Base-by-base conservation (phyloP, 1,284 basidiomycete species). In the Naganishia liquefaciens region DNA sequence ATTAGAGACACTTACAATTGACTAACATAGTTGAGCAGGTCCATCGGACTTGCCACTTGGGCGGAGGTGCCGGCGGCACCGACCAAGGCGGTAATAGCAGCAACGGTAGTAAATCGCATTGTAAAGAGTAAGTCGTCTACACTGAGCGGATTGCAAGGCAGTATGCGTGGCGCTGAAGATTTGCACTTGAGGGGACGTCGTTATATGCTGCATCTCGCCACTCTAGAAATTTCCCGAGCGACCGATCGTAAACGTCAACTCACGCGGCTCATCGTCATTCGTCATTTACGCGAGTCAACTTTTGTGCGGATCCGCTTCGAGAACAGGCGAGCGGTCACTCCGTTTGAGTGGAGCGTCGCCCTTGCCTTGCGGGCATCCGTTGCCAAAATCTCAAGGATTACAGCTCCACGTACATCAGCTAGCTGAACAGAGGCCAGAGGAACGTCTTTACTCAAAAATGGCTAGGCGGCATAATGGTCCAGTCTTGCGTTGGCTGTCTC, bases 31-130 rank as follows among this genome's bases (percentile, higher is more conserved):
- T 64, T 50, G 46, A 67, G 27, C 5, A 61, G 28, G 37, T 58
- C 55, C 30, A 58, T 43, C 21, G 66, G 50, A n/a, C 50, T 52
- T 21, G 49, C 47, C 23, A 61, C 25, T 7, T 62, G 54, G 17
- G 62, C 55, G 33, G 66, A 60, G 10, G 54, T 50, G 2, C 50
- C 62, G 42, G 54, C 57, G 50, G 65, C 66, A 15, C 51, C 43
- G 25, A 52, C 57, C 23, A 55, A 25, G 30, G 66, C 53, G 44
- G 66, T 58, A 25, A 63, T 51, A 10, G 57, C 27, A 47, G 52
- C 54, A 57, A 63, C 43, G 17, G 66, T 50, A 15, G 66, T 30
- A 62, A 67, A 64, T 46, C 63, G 63, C 66, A 67, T 67, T 21
- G 27, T 67, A 40, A 21, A 33, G 27, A 28, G 4, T 11, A 33